Percentiles rank a stretch among this genome's conserved stretches.
phyloP scores from a whole-genome alignment of 345 rosid species.

The Hibiscus syriacus region DNA sequence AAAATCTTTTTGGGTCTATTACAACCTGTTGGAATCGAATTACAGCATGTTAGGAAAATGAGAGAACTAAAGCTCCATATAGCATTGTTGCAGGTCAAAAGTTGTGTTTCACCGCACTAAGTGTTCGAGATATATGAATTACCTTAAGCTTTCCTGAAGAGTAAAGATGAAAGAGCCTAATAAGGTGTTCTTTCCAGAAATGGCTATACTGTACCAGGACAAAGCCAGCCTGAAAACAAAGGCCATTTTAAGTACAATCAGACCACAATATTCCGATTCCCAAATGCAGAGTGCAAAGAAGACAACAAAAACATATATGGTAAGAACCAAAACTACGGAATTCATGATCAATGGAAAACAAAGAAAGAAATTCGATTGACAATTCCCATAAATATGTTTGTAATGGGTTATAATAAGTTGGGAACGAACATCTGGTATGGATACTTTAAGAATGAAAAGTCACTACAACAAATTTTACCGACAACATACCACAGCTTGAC shows the following conservation, averaged over 20 bases:
- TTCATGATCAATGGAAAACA: too few species aligned
- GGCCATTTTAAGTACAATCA: neutral
- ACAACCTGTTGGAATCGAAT: slow-evolving; percentile 35
- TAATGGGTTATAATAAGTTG: neutral
- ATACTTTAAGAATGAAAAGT: neutral
- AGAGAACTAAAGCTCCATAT: neutral
- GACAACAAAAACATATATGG: neutral
- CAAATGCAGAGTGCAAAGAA: neutral
- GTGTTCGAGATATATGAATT: slow-evolving; percentile 1
- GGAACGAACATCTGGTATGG: neutral
- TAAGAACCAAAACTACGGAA: too few species aligned
- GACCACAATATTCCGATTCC: neutral
- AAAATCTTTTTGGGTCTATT: slow-evolving; percentile 60
- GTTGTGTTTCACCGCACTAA: too few species aligned
- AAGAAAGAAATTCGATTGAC: neutral
- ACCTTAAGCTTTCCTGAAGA: slow-evolving; percentile 85
- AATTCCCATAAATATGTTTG: neutral
- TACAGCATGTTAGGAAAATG: neutral
- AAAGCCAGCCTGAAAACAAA: slow-evolving; percentile 70
- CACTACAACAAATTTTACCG: neutral
- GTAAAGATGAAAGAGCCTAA: slow-evolving; percentile 52
- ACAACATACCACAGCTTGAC: slow-evolving; percentile 87
- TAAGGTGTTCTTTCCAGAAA: slow-evolving; percentile 77
- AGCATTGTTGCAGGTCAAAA: neutral
- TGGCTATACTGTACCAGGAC: slow-evolving; percentile 66